Base-by-base conservation (phyloP, 2,329 filamentous ascomycete species). In the Teratosphaeriaceae sp. region DNA sequence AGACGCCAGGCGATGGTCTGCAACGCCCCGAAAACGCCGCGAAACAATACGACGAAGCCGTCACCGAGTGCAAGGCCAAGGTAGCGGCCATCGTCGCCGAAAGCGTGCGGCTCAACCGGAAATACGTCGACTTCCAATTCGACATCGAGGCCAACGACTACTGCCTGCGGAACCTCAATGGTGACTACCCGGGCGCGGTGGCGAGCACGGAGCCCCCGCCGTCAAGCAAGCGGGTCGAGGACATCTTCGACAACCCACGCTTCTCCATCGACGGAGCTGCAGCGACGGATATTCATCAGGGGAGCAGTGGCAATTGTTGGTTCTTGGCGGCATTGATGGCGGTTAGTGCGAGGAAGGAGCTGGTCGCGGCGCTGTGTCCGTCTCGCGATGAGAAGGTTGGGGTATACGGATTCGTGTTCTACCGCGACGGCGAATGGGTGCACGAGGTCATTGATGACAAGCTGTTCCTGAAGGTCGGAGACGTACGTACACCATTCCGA, bases 361-460 rank as follows among this genome's bases (percentile, higher is more conserved):
- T 88, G 50, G 84, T 89, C 40, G 78, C 87, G 61, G 74, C 69
- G 42, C 70, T 88, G 12, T 89, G 84, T 49, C 82, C 89, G 38
- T 80, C 77, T 3, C 75, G 78, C 8, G 78, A 89, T 52, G 76
- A 84, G 57, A 69, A 75, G 16, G 78, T 87, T 2, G 85, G 85
- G 8, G 84, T 89, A 1, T 90, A 89, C 53, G 85, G 85, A 1
- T 90, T 90, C 51, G 83, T 89, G 9, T 89, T 89, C 56, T 77
- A 85, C 62, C 75, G 84, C 53, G 85, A 89, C 52, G 86, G 87
- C 42, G 85, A 88, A 63, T 94, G 87, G 87, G 85, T 89, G 42
- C 88, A 88, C 52, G 88, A 84, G 40, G 88, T 94, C 49, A 79
- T 94, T 43, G 88, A 94, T 58, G 88, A 94, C 62, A 92, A 92